A percentile compares a stretch with the other conserved stretches of the same genome.
Evolutionary conservation across 2,329 filamentous ascomycete genomes (phyloP).

Genomic region (Diplodia scrobiculata): DNA sequence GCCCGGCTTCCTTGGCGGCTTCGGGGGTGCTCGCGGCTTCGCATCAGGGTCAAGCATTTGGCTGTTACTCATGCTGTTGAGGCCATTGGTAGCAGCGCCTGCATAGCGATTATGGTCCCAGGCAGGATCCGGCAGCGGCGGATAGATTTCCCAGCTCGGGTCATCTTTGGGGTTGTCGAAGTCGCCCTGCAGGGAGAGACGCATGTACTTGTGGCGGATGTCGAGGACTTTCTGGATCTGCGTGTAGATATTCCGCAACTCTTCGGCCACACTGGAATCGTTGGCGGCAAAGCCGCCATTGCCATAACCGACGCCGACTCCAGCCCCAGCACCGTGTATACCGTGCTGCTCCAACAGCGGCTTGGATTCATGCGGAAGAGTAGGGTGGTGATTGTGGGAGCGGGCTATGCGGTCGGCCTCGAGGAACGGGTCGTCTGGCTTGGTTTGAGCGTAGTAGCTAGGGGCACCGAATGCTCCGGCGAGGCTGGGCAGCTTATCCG

Average conservation of each 20-base stretch:
- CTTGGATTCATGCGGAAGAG: constrained; percentile 59
- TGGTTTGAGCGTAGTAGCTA: constrained; percentile 31
- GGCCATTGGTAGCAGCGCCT: constrained; percentile 29
- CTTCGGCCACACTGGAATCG: constrained; percentile 78
- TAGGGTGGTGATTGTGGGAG: constrained; percentile 55
- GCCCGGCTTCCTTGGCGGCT: constrained; percentile 75
- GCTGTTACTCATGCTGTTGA: constrained; percentile 46
- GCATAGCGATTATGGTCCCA: constrained; percentile 68
- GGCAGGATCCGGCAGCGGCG: constrained; percentile 84
- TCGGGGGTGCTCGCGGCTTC: constrained; percentile 40
- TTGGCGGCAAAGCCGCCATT: constrained; percentile 67
- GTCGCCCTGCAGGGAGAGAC: constrained; percentile 77
- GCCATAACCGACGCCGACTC: constrained; percentile 63
- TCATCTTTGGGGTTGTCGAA: constrained; percentile 87
- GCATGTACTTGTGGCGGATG: constrained; percentile 83
- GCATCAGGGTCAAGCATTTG: constrained; percentile 40
- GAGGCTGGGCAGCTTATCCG: constrained; percentile 38
- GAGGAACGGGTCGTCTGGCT: constrained; percentile 41
- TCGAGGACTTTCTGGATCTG: constrained; percentile 91
- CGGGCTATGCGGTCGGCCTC: constrained; percentile 53
- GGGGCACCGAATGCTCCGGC: constrained; percentile 32
- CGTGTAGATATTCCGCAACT: constrained; percentile 81
- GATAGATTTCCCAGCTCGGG: constrained; percentile 83
- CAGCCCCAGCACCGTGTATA: constrained; percentile 60
- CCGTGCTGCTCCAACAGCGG: constrained; percentile 58